Percentiles rank a stretch among this genome's conserved stretches.
Conservation (phyloP, 108 stramenopile genomes). For the Cylindrotheca closterium region DNA sequence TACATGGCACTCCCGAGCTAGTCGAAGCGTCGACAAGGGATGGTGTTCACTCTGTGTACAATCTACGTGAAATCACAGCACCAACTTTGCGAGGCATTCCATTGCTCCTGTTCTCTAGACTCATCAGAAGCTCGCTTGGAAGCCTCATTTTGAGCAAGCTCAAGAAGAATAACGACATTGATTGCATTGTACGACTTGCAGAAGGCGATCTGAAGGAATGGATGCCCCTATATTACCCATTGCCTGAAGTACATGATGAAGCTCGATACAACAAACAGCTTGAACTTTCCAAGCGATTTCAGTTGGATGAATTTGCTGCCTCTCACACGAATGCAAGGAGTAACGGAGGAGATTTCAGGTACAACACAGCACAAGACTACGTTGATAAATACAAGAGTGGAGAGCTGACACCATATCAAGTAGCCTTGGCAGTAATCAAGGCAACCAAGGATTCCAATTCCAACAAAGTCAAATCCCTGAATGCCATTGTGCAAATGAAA, state of each 20-base stretch:
- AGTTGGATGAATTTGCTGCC: background rate
- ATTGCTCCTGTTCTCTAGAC: background rate
- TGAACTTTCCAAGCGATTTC: background rate
- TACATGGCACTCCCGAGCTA: no score
- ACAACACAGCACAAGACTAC: slow-evolving; percentile 1
- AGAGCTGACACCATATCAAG: slow-evolving; percentile 5
- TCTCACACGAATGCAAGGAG: background rate
- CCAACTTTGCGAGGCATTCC: background rate
- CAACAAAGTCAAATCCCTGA: background rate
- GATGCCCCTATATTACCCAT: background rate
- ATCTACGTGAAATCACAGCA: background rate
- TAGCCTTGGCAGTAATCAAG: slow-evolving; percentile 3
- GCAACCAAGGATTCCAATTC: background rate
- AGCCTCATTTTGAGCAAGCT: background rate
- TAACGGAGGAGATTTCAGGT: slow-evolving; percentile 2
- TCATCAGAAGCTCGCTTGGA: background rate
- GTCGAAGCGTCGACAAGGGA: no score
- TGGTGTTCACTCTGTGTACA: background rate
- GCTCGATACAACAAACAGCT: background rate
- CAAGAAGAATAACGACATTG: background rate
- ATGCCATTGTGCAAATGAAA: background rate
- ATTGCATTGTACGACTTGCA: background rate
- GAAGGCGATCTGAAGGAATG: background rate
- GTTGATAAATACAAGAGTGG: background rate
- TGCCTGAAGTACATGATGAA: background rate